Conservation (phyloP, 208 protist species). For the Zelonia costaricensis region DNA sequence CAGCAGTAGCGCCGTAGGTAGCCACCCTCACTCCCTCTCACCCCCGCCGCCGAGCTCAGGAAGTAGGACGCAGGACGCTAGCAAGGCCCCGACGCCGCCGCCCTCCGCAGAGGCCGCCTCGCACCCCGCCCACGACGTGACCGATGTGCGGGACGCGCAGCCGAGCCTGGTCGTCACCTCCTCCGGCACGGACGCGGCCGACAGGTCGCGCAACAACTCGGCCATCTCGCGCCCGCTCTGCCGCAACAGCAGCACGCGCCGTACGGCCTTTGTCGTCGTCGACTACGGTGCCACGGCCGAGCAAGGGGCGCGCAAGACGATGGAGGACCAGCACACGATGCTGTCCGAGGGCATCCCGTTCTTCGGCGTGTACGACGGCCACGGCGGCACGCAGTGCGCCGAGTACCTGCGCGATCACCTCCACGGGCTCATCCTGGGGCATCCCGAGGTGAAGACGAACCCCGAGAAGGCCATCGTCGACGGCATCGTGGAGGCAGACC, state of each 20-base stretch:
- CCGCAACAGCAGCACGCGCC: slow-evolving; percentile 31
- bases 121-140: not conserved
- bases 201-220: slow-evolving; percentile 19
- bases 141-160: not conserved
- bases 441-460: slow-evolving; percentile 60
- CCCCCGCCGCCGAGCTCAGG: not conserved
- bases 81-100: not conserved
- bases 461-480: slow-evolving; percentile 75
- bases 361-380: slow-evolving; percentile 90
- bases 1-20: slow-evolving; percentile 15
- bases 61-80: not conserved
- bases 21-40: slow-evolving; percentile 15
- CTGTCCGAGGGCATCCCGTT: slow-evolving; percentile 78
- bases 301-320: slow-evolving; percentile 81
- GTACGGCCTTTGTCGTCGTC: slow-evolving; percentile 58
- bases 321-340: slow-evolving; percentile 92
- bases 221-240: slow-evolving; percentile 14
- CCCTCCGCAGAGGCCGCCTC: not conserved
- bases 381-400: slow-evolving; percentile 83
- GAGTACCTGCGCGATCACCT: slow-evolving; percentile 86
- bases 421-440: slow-evolving; percentile 64
- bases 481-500: slow-evolving; percentile 86
- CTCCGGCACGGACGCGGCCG: slow-evolving; percentile 1
- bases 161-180: not conserved
- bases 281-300: slow-evolving; percentile 83